Base-by-base conservation (phyloP, 495 filamentous ascomycete genomes). In the Podospora anserina region DNA sequence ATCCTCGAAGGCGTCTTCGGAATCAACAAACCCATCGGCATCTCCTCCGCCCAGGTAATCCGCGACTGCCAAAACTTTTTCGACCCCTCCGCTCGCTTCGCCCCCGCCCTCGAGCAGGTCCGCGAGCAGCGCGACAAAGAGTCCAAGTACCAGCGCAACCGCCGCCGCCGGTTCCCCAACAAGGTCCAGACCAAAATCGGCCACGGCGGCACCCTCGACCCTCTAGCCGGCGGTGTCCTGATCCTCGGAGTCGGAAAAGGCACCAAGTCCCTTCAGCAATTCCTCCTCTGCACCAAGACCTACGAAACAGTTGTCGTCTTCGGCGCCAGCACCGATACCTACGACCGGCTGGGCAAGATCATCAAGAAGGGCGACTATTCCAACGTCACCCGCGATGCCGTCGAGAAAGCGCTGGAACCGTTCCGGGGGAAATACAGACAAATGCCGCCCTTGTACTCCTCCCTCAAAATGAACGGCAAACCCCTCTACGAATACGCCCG, bases 181-280 rank as follows among this genome's bases (percentile, higher is more conserved):
- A 80, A 83, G 60, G 72, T 78, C 53, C 84, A 91, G 67, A 89
- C 98, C 68, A 99, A 99, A 82, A 90, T 98, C 72, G 95, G 95
- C 20, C 95, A 99, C 80, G 95, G 96, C 44, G 95, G 95, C 39
- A 99, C 95, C 0, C 85, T 99, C 4, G 95, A 99, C 73, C 95
- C 95, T 3, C 86, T 97, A 70, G 95, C 95, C 16, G 96, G 92
- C 1, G 95, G 95, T 27, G 92, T 99, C 13, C 83, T 99, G 64
- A 90, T 97, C 60, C 81, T 92, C 2, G 96, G 94, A 49, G 86
- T 97, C 9, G 94, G 93, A 20, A 88, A 87, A 64, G 96, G 93
- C 16, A 99, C 96, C 15, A 98, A 97, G 77, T 77, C 82, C 5
- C 84, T 99, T 3, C 81, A 86, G 63, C 75, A 85, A 16, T 97